phyloP scores from a whole-genome alignment of 352 stramenopile species.

The Globisporangium yorkense region DNA sequence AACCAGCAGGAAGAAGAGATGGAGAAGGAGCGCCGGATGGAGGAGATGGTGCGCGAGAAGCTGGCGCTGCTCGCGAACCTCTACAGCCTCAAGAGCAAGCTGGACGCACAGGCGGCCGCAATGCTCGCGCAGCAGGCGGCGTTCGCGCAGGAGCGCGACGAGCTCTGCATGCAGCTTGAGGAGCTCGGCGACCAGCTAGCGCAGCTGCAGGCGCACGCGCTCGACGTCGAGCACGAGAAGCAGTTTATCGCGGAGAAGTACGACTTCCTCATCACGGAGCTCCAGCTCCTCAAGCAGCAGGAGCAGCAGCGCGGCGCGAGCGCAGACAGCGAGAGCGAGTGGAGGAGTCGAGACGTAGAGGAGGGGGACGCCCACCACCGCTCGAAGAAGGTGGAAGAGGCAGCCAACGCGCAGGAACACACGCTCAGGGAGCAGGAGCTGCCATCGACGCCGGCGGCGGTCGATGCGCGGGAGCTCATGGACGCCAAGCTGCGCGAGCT shows the following conservation, averaged over 20 bases:
- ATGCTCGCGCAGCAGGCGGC: conserved; percentile 17
- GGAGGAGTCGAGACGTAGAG: background rate
- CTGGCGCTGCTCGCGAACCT: conserved; percentile 21
- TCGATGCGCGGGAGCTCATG: background rate
- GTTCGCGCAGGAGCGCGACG: conserved; percentile 14
- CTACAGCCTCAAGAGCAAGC: conserved; percentile 16
- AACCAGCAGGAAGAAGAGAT: conserved; percentile 4
- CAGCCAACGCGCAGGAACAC: too few relatives aligned
- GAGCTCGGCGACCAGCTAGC: conserved; percentile 10
- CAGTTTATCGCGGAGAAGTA: conserved; percentile 32
- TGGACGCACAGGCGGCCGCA: conserved; percentile 12
- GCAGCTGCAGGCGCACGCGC: conserved; percentile 3
- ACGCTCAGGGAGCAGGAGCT: background rate
- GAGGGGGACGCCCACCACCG: background rate
- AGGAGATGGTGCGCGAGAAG: conserved; percentile 17
- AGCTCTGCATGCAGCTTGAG: conserved; percentile 14
- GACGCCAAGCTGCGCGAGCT: conserved; percentile 8
- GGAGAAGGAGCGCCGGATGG: conserved; percentile 3
- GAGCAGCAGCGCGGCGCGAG: conserved; percentile 8
- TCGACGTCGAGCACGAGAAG: conserved; percentile 25
- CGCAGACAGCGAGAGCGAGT: background rate
- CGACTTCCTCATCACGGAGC: conserved; percentile 22
- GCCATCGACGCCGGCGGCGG: too few relatives aligned
- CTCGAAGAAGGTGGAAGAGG: too few relatives aligned
- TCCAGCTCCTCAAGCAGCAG: conserved; percentile 22